Evolutionary conservation across 2,329 filamentous ascomycete species (phyloP), one percentile per base, ranked within the genome.

Genomic region (Polytolypa hystricis): DNA sequence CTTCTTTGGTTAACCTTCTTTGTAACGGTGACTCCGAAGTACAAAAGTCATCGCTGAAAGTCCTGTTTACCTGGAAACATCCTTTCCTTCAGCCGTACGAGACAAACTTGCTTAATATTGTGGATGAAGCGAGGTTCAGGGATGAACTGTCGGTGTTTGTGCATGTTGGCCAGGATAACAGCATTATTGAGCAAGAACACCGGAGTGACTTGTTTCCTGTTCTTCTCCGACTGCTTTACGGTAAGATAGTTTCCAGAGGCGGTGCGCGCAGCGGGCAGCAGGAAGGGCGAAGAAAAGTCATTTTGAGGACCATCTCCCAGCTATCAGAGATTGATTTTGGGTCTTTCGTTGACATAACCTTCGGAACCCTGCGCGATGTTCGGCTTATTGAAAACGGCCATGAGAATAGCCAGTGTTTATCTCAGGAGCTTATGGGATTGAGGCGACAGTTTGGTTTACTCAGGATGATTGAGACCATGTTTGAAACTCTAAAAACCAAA

Each of bases 81-180:
- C 70, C 79, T 2, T 77, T 72, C 6, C 68, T 98, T 33, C 72
- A 71, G 41, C 71, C 78, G 1, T 94, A 96, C 52, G 77, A 86
- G 49, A 86, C 95, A 47, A 84, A 87, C 47, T 62, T 98, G 16
- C 72, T 85, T 43, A 87, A 85, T 48, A 68, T 98, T 2, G 72
- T 96, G 6, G 91, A 98, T 47, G 91, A 96, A 44, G 79, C 83
- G 16, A 75, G 84, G 33, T 94, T 96, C 62, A 84, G 86, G 52
- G 91, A 96, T 51, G 89, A 96, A 55, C 71, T 98, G n/a, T 81
- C 85, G 0, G 77, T 91, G 4, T 81, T 98, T 45, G 72, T 98
- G 36, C 81, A 85, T 51, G 74, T 81, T 11, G 79, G 83, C 12
- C 53, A 63, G 16, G 65, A 75, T 26, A 66, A 73, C 42, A 77